Evolutionary conservation across 2,329 filamentous ascomycete genomes (phyloP).

Genomic region (Sclerotinia glacialis): DNA sequence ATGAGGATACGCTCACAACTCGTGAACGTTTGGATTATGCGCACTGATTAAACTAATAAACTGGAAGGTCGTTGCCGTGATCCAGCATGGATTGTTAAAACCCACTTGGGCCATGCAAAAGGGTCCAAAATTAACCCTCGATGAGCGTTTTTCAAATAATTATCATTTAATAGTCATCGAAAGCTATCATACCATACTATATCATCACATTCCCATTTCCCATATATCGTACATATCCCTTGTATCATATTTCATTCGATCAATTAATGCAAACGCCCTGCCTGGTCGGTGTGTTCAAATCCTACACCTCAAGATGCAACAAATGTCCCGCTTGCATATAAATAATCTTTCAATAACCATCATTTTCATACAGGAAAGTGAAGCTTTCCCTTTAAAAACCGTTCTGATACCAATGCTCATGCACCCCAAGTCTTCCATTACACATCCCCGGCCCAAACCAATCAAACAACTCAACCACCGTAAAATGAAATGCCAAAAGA

Average conservation of each 20-base stretch:
- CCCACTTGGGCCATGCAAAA: background rate
- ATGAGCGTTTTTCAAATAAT: background rate
- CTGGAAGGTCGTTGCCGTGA: background rate
- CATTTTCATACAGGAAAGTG: no score
- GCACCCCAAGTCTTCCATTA: constrained; percentile 14
- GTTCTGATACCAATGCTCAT: constrained; percentile 15
- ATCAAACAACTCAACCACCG: constrained; percentile 44
- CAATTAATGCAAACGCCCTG: constrained; percentile 3
- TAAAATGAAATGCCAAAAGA: constrained; percentile 48
- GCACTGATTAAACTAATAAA: background rate
- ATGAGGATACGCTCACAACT: background rate
- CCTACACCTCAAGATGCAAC: background rate
- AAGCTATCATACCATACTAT: background rate
- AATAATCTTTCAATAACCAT: background rate
- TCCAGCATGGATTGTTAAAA: background rate
- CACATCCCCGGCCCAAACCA: constrained; percentile 35
- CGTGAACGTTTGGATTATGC: background rate
- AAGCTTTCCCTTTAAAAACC: background rate
- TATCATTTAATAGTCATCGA: background rate
- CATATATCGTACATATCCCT: constrained; percentile 4
- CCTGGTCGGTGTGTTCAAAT: background rate
- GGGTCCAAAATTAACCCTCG: background rate
- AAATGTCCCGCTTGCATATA: background rate
- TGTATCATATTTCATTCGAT: background rate
- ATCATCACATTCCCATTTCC: background rate